Evolutionary conservation across 805 yeast genomes (phyloP).

Genomic region (Candida endomychidarum): DNA sequence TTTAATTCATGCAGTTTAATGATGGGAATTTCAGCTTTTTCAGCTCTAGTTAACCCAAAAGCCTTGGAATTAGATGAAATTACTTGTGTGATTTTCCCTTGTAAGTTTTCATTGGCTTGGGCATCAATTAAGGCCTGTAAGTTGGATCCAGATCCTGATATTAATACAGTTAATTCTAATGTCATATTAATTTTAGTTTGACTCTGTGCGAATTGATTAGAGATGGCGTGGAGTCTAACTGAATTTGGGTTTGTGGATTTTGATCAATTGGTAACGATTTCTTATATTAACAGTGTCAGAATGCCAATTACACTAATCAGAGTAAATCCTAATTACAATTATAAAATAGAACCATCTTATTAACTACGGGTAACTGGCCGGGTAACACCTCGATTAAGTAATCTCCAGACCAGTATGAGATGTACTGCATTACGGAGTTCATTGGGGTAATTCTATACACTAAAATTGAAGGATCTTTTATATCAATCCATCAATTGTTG

Average conservation of each 20-base stretch:
- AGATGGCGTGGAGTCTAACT: neutral
- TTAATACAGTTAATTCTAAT: conserved; percentile 64
- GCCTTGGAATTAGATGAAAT: conserved; percentile 87
- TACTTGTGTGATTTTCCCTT: conserved; percentile 67
- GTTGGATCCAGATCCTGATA: conserved; percentile 95
- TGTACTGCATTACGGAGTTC: neutral
- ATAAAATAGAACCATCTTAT: no score
- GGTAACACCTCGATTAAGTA: neutral
- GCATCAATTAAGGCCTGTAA: conserved; percentile 92
- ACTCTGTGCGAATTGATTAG: conserved; percentile 8
- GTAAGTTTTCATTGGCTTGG: conserved; percentile 36
- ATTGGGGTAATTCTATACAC: no score
- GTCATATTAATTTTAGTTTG: conserved; percentile 4
- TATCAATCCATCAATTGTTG: no score
- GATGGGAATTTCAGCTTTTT: conserved; percentile 64
- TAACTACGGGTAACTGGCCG: no score
- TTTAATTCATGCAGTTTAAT: conserved; percentile 63
- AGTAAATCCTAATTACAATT: no score
- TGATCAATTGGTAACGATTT: no score
- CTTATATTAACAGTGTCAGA: no score
- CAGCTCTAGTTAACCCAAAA: conserved; percentile 81
- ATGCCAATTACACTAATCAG: no score
- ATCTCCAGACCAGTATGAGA: neutral
- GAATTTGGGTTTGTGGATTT: neutral
- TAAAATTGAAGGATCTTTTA: no score